Conservation (phyloP, 352 stramenopile genomes). For the Globisporangium irregulare region DNA sequence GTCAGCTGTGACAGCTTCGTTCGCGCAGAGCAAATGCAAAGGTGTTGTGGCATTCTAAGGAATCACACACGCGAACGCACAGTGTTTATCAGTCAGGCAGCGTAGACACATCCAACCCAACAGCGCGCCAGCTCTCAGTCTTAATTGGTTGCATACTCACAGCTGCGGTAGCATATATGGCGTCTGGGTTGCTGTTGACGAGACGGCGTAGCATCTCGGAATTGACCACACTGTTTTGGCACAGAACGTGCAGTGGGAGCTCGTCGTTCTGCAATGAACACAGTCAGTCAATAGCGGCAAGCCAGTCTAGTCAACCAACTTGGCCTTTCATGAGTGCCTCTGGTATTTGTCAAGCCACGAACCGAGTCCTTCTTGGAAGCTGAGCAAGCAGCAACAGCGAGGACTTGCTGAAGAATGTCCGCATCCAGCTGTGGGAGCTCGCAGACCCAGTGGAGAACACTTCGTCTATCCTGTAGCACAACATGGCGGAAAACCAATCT, state of each 20-base stretch:
- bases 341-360: not conserved
- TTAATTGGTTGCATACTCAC: not conserved
- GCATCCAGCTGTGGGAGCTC: slow-evolving; percentile 29
- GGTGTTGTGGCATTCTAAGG: slow-evolving; percentile 37
- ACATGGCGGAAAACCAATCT: no score
- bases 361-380: slow-evolving; percentile 22
- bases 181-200: slow-evolving; percentile 28
- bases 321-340: not conserved
- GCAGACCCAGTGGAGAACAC: slow-evolving; percentile 56
- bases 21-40: slow-evolving; percentile 52
- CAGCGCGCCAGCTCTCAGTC: not conserved
- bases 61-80: not conserved
- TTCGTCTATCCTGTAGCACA: slow-evolving; percentile 36
- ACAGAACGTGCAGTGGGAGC: slow-evolving; percentile 54
- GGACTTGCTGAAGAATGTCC: slow-evolving; percentile 22
- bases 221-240: slow-evolving; percentile 34
- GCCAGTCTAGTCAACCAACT: not conserved
- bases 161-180: slow-evolving; percentile 28
- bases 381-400: slow-evolving; percentile 13
- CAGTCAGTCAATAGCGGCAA: not conserved
- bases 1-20: slow-evolving; percentile 39
- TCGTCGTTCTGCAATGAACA: slow-evolving; percentile 37
- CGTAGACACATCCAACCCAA: no score
- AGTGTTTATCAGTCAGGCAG: not conserved
- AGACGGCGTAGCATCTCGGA: slow-evolving; percentile 28